Evolutionary conservation across 208 protist genomes (phyloP).

Genomic region (Leishmania tropica): DNA sequence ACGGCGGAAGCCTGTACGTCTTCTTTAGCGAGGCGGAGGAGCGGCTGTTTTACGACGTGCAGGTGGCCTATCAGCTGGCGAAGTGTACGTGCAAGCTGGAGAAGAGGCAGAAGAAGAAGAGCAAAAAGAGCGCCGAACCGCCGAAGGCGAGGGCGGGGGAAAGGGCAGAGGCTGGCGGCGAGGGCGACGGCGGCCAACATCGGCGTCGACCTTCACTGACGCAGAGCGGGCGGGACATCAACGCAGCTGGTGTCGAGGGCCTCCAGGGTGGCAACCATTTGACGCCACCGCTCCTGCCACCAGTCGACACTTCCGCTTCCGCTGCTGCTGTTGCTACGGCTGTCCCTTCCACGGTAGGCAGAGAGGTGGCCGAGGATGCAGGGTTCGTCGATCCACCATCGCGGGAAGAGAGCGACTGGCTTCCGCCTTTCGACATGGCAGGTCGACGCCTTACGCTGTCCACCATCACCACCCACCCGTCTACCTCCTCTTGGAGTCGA

Average conservation of each 20-base stretch:
- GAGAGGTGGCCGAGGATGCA: neutral
- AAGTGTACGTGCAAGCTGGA: neutral
- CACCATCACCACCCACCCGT: slow-evolving; percentile 10
- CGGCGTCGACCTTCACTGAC: neutral
- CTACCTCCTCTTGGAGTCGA: slow-evolving; percentile 4
- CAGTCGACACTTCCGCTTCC: neutral
- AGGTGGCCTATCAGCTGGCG: slow-evolving; percentile 33
- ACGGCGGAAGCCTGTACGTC: slow-evolving; percentile 83
- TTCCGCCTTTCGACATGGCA: neutral
- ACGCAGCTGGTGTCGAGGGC: neutral
- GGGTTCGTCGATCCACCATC: neutral
- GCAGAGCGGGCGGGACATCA: neutral
- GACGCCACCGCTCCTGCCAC: neutral
- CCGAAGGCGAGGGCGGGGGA: neutral
- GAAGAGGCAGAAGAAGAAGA: neutral
- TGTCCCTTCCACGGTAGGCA: neutral
- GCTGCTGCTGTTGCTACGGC: neutral
- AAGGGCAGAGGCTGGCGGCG: neutral
- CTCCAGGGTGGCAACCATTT: neutral
- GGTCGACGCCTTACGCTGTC: slow-evolving; percentile 12
- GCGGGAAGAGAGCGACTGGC: slow-evolving; percentile 3
- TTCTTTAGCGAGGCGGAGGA: slow-evolving; percentile 81
- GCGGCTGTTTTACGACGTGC: slow-evolving; percentile 59
- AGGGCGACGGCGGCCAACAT: neutral
- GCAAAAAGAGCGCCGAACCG: neutral